A percentile compares a stretch with the other conserved stretches of the same genome.
phyloP scores from a whole-genome alignment of 495 filamentous ascomycete species.

The Talaromyces trachyspermus region DNA sequence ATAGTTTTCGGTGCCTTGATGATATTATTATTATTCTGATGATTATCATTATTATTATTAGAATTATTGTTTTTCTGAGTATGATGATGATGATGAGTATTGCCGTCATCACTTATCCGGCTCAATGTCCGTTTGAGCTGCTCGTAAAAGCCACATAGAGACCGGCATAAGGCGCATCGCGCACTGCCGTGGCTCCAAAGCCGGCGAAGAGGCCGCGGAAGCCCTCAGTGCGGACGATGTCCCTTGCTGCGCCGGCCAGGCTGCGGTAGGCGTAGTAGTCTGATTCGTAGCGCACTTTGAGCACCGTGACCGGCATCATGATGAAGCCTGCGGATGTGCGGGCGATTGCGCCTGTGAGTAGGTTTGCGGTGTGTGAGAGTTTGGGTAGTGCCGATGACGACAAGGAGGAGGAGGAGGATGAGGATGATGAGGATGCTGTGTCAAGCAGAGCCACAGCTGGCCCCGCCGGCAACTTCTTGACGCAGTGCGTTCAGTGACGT shows the following conservation, averaged over 20 bases:
- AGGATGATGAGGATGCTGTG: no score
- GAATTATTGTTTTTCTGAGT: not conserved
- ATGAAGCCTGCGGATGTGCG: constrained; percentile 79
- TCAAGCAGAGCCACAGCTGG: constrained; percentile 18
- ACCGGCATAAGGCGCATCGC: constrained; percentile 93
- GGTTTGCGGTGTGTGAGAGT: constrained; percentile 77
- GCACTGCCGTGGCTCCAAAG: constrained; percentile 85
- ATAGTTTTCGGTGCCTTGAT: constrained; percentile 52
- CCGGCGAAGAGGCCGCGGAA: constrained; percentile 83
- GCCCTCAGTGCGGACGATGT: constrained; percentile 70
- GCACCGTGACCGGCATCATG: constrained; percentile 92
- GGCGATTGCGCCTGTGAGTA: constrained; percentile 75
- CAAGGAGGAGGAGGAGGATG: no score
- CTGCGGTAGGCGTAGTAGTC: constrained; percentile 79
- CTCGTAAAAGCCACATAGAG: constrained; percentile 96
- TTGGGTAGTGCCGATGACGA: constrained; percentile 73
- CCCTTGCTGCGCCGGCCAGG: constrained; percentile 58
- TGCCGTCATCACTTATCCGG: constrained; percentile 12
- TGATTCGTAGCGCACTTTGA: constrained; percentile 94
- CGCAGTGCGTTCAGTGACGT: constrained; percentile 78
- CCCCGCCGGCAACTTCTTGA: constrained; percentile 50
- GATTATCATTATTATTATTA: constrained; percentile 12
- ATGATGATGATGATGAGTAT: not conserved
- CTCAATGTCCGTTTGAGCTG: constrained; percentile 66
- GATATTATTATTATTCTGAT: not conserved